Base-by-base conservation (phyloP, 2,329 filamentous ascomycete genomes). In the Fusarium scirpi region DNA sequence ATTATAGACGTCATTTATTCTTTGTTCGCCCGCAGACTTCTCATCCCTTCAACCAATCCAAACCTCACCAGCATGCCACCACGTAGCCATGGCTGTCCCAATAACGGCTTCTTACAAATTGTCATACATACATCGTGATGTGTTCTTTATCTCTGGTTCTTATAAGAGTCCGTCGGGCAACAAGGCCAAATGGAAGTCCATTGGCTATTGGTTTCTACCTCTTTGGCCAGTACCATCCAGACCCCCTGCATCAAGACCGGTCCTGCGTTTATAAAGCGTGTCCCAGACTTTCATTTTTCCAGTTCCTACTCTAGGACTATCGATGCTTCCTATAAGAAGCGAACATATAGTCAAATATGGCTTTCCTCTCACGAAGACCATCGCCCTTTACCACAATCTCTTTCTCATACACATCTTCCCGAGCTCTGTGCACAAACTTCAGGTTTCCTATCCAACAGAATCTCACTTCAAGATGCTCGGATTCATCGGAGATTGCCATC, bases 141-240 rank as follows among this genome's bases (percentile, higher is more conserved):
- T 18, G 15, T 8, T 15, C 9, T 38, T 32, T 15, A 11, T 10
- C 16, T 22, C 13, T 44, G 43, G 41, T 43, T 41, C 43, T 18
- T 8, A 38, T 40, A 34, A 41, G 34, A 43, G 51, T 49, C 27
- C 20, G n/a, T 52, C 24, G 62, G 52, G 30, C 52, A 44, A 47
- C 44, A 46, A 47, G 58, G 65, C 57, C 57, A 67, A 43, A 34
- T 51, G 41, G 22, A 40, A n/a, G 27, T 66, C 25, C 46, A 61
- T 30, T 27, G 40, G n/a, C 27, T 25, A 38, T 38, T 11, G 38
- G 34, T 10, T 27, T 56, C 11, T 18, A 41, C 32, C 32, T 18
- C 46, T 52, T 46, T 25, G 16, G 30, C 43, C 52, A 41, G 30
- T 29, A 20, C 60, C 13, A 29, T 58, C 41, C 30, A 51, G 41